A percentile compares a stretch with the other conserved stretches of the same genome.
Conservation (phyloP, 2,329 filamentous ascomycete species). For the Apiospora pterosperma region DNA sequence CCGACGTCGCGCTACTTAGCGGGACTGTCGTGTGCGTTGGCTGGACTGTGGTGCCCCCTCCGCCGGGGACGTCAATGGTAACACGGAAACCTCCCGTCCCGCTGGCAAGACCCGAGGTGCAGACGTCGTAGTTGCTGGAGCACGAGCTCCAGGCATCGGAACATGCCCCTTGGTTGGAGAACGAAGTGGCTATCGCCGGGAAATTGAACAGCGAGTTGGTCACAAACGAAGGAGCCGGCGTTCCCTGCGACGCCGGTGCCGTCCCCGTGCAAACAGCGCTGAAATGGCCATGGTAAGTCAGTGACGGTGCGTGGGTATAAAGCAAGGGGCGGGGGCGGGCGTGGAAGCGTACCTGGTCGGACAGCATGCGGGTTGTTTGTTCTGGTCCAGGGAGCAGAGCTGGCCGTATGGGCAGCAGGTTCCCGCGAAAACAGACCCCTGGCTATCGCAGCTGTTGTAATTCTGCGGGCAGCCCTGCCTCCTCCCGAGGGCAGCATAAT, state of each 20-base stretch:
- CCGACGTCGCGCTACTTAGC: constrained; percentile 43
- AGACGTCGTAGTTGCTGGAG: constrained; percentile 50
- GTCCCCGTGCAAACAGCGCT: constrained; percentile 56
- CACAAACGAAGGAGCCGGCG: constrained; percentile 46
- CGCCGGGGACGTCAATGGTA: constrained; percentile 53
- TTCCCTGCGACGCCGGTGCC: constrained; percentile 37
- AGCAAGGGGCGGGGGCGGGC: neutral
- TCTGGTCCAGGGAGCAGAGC: constrained; percentile 45
- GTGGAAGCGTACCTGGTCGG: constrained; percentile 42
- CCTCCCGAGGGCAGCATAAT: constrained; percentile 21
- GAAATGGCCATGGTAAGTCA: neutral
- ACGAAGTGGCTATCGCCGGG: constrained; percentile 53
- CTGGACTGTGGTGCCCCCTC: constrained; percentile 49
- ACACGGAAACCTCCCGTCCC: constrained; percentile 43
- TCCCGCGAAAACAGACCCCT: constrained; percentile 42
- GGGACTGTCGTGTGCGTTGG: constrained; percentile 37
- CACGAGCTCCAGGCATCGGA: constrained; percentile 49
- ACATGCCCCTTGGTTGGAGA: constrained; percentile 48
- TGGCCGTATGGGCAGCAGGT: constrained; percentile 52
- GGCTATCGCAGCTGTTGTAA: constrained; percentile 47
- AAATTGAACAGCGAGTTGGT: constrained; percentile 58
- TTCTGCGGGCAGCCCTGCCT: constrained; percentile 41
- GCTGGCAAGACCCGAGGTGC: constrained; percentile 45
- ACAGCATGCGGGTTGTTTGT: constrained; percentile 50
- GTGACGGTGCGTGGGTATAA: neutral